A percentile compares a stretch with the other conserved stretches of the same genome.
These are phyloP conservation scores for Psilocybe sp. DNA, from an alignment of 768 basidiomycete species.

Conservation along the genomic window DNA sequence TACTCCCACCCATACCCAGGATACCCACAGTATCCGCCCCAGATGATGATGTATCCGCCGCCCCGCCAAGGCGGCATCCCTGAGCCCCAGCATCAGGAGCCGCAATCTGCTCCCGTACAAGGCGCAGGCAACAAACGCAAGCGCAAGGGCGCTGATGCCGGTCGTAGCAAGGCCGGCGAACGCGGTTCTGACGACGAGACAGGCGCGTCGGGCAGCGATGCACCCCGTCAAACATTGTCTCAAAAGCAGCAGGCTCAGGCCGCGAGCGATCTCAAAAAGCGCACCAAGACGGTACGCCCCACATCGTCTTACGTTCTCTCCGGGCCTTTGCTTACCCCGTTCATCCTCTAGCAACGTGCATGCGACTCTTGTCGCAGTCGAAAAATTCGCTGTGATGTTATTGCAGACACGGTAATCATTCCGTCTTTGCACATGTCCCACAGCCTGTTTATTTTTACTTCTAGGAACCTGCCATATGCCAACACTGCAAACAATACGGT, in stretches of 20 bases:
- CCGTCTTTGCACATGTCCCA: neutral
- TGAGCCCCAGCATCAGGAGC: slow-evolving; percentile 20
- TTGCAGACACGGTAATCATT: slow-evolving; percentile 52
- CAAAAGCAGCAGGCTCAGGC: slow-evolving; percentile 24
- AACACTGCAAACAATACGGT: slow-evolving; percentile 92
- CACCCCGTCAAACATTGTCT: slow-evolving; percentile 29
- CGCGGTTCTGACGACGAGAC: slow-evolving; percentile 56
- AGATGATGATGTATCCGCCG: slow-evolving; percentile 69
- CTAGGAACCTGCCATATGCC: slow-evolving; percentile 75
- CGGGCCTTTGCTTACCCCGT: neutral
- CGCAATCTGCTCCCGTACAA: slow-evolving; percentile 28
- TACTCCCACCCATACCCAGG: slow-evolving; percentile 57
- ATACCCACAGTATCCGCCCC: slow-evolving; percentile 66
- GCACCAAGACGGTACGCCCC: slow-evolving; percentile 75
- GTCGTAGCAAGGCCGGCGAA: slow-evolving; percentile 38
- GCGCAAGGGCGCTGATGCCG: slow-evolving; percentile 43
- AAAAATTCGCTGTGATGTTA: slow-evolving; percentile 93
- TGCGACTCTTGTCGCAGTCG: slow-evolving; percentile 89
- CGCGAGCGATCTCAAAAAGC: slow-evolving; percentile 70
- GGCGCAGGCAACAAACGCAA: slow-evolving; percentile 56
- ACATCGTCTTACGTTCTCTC: slow-evolving; percentile 1
- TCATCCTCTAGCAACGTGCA: slow-evolving; percentile 54
- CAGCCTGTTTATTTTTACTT: slow-evolving; percentile 6
- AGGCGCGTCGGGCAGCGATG: slow-evolving; percentile 47
- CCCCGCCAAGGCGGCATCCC: slow-evolving; percentile 34